These are phyloP conservation scores for Zhuliangozyma parablackwelliae DNA, from an alignment of 1,139 yeast species.

Conservation along the genomic window DNA sequence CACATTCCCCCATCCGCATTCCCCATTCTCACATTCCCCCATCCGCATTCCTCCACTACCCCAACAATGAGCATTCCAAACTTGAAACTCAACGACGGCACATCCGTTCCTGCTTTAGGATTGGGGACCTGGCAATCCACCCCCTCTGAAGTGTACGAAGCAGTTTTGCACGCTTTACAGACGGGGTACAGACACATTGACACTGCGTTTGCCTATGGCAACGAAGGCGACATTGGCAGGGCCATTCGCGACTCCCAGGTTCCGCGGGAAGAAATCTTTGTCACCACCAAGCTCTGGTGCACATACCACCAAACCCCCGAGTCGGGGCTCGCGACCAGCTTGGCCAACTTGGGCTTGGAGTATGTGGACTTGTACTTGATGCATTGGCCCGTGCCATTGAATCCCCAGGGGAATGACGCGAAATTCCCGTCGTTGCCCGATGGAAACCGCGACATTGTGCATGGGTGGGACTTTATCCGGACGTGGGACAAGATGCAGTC, in stretches of 20 bases:
- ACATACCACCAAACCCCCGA: constrained; percentile 56
- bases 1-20: background rate
- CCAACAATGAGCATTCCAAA: constrained; percentile 10
- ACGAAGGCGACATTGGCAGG: constrained; percentile 61
- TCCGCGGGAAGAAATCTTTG: constrained; percentile 60
- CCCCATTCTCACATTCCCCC: background rate
- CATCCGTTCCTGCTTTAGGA: constrained; percentile 59
- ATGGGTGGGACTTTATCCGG: constrained; percentile 51
- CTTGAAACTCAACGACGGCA: constrained; percentile 39
- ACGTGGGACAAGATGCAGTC: constrained; percentile 67
- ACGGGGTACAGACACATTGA: constrained; percentile 74
- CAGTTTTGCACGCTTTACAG: constrained; percentile 57
- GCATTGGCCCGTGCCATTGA: constrained; percentile 74
- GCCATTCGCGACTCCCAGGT: constrained; percentile 59
- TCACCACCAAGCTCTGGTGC: constrained; percentile 76
- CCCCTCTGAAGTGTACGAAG: constrained; percentile 45
- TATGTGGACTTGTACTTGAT: constrained; percentile 76
- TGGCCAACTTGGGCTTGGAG: constrained; percentile 60
- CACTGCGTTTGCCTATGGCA: constrained; percentile 62
- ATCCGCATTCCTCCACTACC: background rate
- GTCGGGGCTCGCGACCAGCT: constrained; percentile 52
- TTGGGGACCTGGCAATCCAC: constrained; percentile 71
- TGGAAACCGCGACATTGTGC: constrained; percentile 22
- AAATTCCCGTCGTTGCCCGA: constrained; percentile 27
- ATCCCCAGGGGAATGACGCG: constrained; percentile 30